phyloP scores from a whole-genome alignment of 2,329 filamentous ascomycete genomes.

The Exophiala xenobiotica region DNA sequence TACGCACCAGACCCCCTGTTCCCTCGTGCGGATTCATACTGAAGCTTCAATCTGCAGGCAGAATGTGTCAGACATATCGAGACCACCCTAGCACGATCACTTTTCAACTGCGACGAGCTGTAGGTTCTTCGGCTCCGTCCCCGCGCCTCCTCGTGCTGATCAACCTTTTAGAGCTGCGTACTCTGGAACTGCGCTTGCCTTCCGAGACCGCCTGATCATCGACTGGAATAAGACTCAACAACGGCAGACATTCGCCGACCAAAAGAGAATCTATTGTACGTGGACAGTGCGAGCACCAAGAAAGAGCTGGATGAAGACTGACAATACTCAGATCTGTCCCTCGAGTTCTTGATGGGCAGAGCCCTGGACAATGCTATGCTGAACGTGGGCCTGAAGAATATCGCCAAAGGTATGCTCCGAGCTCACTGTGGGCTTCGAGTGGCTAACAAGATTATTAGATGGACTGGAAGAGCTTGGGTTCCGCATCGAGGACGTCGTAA shows the following conservation, averaged over 20 bases:
- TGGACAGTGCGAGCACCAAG: neutral
- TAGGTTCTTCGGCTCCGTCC: constrained; percentile 34
- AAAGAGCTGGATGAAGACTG: neutral
- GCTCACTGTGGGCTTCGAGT: constrained; percentile 16
- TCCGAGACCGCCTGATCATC: constrained; percentile 87
- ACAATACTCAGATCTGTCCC: constrained; percentile 67
- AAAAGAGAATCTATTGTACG: constrained; percentile 88
- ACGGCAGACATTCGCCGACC: constrained; percentile 83
- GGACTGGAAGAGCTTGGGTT: constrained; percentile 89
- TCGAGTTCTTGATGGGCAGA: constrained; percentile 97
- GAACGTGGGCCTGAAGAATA: constrained; percentile 84
- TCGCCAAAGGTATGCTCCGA: constrained; percentile 66
- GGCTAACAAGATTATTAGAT: constrained; percentile 51
- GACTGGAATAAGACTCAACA: constrained; percentile 99
- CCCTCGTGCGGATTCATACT: constrained; percentile 1
- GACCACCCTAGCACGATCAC: constrained; percentile 88
- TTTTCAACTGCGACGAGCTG: constrained; percentile 96
- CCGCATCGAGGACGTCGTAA: constrained; percentile 92
- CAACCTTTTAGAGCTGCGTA: constrained; percentile 68
- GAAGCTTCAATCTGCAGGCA: constrained; percentile 49
- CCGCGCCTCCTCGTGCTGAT: neutral
- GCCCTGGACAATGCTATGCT: constrained; percentile 98
- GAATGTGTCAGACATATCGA: constrained; percentile 94
- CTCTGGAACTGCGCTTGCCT: constrained; percentile 83
- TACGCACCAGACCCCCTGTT: constrained; percentile 31